Conservation (phyloP, 495 filamentous ascomycete genomes). For the Cenococcum geophilum region DNA sequence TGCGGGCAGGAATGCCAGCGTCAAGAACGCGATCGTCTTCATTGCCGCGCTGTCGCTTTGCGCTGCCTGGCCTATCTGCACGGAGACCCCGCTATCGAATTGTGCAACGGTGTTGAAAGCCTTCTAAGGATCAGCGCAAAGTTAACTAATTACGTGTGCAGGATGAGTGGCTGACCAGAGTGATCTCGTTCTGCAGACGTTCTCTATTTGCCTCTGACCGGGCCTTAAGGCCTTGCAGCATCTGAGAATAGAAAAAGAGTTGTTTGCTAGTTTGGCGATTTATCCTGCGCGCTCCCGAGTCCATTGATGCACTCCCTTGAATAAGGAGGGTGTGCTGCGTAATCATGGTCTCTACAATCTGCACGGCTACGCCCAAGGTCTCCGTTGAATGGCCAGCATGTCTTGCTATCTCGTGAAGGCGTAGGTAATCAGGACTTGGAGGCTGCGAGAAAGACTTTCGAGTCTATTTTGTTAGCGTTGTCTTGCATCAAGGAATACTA, state of each 20-base stretch:
- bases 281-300: not conserved
- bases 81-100: conserved; percentile 35
- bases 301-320: not conserved
- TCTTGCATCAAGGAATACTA: not conserved
- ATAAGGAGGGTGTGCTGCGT: not conserved
- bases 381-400: not conserved
- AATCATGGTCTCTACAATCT: not conserved
- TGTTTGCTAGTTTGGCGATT: not conserved
- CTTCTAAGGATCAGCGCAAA: conserved; percentile 6
- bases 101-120: conserved; percentile 41
- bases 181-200: conserved; percentile 44
- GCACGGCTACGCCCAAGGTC: not conserved
- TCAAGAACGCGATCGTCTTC: conserved; percentile 37
- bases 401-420: not conserved
- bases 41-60: conserved; percentile 39
- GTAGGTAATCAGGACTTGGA: not conserved
- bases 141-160: not conserved
- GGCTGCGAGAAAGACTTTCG: no score
- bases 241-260: conserved; percentile 11
- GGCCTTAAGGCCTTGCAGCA: conserved; percentile 39
- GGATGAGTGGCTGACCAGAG: conserved; percentile 29
- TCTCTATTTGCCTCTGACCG: conserved; percentile 42
- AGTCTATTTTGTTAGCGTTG: not conserved
- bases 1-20: conserved; percentile 36
- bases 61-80: conserved; percentile 38